Conservation (phyloP, 2,329 filamentous ascomycete species). For the Monosporascus ibericus region DNA sequence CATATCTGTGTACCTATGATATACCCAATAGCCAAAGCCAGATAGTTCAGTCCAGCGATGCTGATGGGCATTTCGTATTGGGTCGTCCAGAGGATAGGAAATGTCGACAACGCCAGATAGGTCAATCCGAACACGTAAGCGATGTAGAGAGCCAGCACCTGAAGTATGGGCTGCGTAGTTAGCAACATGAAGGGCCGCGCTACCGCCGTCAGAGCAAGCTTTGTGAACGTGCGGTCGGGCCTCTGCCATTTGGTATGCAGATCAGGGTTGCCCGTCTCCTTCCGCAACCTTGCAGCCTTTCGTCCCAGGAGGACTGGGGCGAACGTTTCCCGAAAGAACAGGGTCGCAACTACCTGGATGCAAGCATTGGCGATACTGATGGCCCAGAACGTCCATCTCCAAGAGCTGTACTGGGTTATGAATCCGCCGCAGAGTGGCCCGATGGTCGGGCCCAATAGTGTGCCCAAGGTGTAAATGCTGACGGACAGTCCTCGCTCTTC, state of each 20-base stretch:
- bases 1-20: slow-evolving; percentile 27
- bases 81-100: slow-evolving; percentile 35
- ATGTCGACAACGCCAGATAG: slow-evolving; percentile 40
- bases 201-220: slow-evolving; percentile 31
- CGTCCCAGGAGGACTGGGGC: slow-evolving; percentile 51
- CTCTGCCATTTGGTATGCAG: slow-evolving; percentile 45
- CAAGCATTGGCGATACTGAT: slow-evolving; percentile 53
- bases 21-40: slow-evolving; percentile 21
- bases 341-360: slow-evolving; percentile 49
- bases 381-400: slow-evolving; percentile 66
- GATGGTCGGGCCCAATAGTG: slow-evolving; percentile 55
- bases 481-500: slow-evolving; percentile 34
- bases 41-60: slow-evolving; percentile 24
- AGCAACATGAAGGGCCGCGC: slow-evolving; percentile 42
- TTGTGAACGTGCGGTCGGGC: slow-evolving; percentile 20
- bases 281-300: slow-evolving; percentile 49
- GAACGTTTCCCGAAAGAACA: slow-evolving; percentile 60
- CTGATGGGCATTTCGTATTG: slow-evolving; percentile 18
- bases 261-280: slow-evolving; percentile 45
- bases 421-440: slow-evolving; percentile 57
- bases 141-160: slow-evolving; percentile 39
- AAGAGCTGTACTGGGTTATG: slow-evolving; percentile 54
- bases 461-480: slow-evolving; percentile 53
- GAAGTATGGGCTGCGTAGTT: slow-evolving; percentile 42
- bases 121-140: slow-evolving; percentile 44